These are phyloP conservation scores for Arxiozyma slooffiae DNA, from an alignment of 1,139 yeast genomes.

Conservation along the genomic window DNA sequence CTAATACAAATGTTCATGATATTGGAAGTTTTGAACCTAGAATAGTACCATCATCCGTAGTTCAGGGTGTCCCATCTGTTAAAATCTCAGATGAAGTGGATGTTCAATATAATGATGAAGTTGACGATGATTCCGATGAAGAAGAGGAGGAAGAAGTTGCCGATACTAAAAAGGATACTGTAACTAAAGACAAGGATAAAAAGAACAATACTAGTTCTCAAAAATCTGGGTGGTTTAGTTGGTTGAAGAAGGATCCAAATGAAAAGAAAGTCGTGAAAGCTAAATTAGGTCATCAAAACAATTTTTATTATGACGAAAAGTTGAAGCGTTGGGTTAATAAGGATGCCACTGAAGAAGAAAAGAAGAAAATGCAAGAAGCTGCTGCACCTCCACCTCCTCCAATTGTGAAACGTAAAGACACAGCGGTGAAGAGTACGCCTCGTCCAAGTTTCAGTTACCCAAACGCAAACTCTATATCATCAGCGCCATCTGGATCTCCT, in stretches of 20 bases:
- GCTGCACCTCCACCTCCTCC: slow-evolving; percentile 75
- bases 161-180: slow-evolving; percentile 29
- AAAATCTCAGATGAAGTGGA: neutral
- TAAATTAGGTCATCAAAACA: slow-evolving; percentile 69
- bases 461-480: neutral
- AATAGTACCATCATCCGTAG: slow-evolving; percentile 10
- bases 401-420: slow-evolving; percentile 34
- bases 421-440: slow-evolving; percentile 32
- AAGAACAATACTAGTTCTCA: slow-evolving; percentile 18
- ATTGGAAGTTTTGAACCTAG: slow-evolving; percentile 17
- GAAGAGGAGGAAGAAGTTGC: slow-evolving; percentile 23
- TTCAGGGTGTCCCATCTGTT: neutral
- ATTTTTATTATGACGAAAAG: slow-evolving; percentile 72
- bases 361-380: slow-evolving; percentile 46
- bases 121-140: slow-evolving; percentile 38
- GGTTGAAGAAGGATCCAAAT: slow-evolving; percentile 42
- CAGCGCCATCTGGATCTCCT: slow-evolving; percentile 3
- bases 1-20: neutral
- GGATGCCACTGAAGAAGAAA: slow-evolving; percentile 61
- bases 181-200: slow-evolving; percentile 14
- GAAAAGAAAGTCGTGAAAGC: slow-evolving; percentile 73
- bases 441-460: slow-evolving; percentile 12
- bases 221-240: slow-evolving; percentile 38
- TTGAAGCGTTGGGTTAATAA: slow-evolving; percentile 81
- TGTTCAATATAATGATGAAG: slow-evolving; percentile 36